Conservation (phyloP, 768 basidiomycete genomes). For the Chalciporus piperatus region DNA sequence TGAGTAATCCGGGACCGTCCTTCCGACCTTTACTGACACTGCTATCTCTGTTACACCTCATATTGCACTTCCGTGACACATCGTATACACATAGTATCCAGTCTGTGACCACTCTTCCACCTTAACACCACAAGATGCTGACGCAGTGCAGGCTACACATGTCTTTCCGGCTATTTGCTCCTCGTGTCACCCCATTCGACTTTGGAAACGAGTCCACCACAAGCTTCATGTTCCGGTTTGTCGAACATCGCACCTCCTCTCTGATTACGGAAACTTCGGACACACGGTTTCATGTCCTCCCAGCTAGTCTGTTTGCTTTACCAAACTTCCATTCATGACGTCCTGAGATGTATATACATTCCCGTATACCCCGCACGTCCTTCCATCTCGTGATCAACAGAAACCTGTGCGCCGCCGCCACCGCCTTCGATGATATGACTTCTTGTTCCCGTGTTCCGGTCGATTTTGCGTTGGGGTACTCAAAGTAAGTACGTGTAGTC, state of each 20-base stretch:
- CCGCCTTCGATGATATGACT: neutral
- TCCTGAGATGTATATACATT: neutral
- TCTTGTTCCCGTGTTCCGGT: neutral
- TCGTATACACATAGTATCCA: too few relatives aligned
- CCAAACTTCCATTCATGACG: neutral
- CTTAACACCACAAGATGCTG: too few relatives aligned
- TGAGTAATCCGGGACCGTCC: neutral
- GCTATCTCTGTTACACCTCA: neutral
- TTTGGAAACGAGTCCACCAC: neutral
- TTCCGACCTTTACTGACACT: too few relatives aligned
- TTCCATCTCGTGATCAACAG: conserved; percentile 9
- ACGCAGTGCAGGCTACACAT: too few relatives aligned
- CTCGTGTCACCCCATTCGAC: too few relatives aligned
- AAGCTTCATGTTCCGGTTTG: neutral
- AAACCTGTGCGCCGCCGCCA: conserved; percentile 6
- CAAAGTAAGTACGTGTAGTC: neutral
- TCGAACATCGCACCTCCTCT: neutral
- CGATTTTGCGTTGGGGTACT: neutral
- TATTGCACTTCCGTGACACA: neutral
- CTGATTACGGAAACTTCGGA: neutral
- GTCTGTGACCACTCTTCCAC: too few relatives aligned
- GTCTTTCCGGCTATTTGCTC: too few relatives aligned
- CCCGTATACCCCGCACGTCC: neutral
- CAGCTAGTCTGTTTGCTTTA: neutral
- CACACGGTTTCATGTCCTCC: neutral